Base-by-base conservation (phyloP, 2,329 filamentous ascomycete genomes). In the Phialophora macrospora region DNA sequence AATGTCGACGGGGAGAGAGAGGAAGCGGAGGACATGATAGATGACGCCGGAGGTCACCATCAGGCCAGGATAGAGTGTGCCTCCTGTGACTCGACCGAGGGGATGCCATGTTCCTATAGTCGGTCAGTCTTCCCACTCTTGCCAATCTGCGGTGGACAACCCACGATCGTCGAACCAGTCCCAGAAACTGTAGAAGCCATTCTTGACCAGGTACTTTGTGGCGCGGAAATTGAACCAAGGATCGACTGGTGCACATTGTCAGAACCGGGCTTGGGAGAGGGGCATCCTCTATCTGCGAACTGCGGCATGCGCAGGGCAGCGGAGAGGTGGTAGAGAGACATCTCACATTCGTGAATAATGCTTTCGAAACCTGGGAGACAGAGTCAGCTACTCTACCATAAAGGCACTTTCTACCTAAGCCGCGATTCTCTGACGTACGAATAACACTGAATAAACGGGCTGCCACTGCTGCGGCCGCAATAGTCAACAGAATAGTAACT, bases 221-320 rank as follows among this genome's bases (percentile, higher is more conserved):
- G 95, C 95, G 80, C 95, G 87, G 81, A 99, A 99, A 81, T 99
- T 99, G 84, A 99, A 99, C 95, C 95, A 99, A 41, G 95, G 95
- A 81, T 99, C 95, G 82, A 99, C 94, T 99, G 77, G 52, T 75
- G 58, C 49, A 71, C 60, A 38, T 72, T 57, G 73, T 73, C 68
- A 75, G 72, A 72, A 60, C 71, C 68, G 65, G 34, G 63, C 59
- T 46, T 24, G 28, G 51, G 41, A 48, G 28, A 62, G 52, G 26
- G 38, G 14, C n/a, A 34, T 17, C 41, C 32, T 8, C 51, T 34
- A 7, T 28, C 11, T 28, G 34, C 12, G 26, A 4, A 48, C 7
- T n/a, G 34, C 34, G 41, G 48, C 46, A 52, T 60, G 28, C 24
- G 48, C 62, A n/a, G 51, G 51, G 44, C 38, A 12, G 34, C 49